A percentile compares a stretch with the other conserved stretches of the same genome.
These are phyloP conservation scores for Podila verticillata DNA, from an alignment of 192 early-diverging fungal species.

Conservation along the genomic window DNA sequence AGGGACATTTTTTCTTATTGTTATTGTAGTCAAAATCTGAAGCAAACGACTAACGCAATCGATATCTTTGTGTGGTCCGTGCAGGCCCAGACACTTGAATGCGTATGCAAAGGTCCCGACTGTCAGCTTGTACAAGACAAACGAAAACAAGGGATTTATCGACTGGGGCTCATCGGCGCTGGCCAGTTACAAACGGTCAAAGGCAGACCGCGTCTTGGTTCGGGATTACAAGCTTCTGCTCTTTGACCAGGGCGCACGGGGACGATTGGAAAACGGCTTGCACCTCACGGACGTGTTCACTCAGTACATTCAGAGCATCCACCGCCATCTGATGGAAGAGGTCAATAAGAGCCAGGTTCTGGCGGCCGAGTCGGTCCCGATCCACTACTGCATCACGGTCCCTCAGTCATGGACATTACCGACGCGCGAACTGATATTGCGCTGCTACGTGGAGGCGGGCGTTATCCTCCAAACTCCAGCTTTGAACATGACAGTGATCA, in stretches of 20 bases:
- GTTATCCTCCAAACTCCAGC: conserved; percentile 45
- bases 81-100: conserved; percentile 46
- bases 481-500: conserved; percentile 53
- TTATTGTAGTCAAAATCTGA: not conserved
- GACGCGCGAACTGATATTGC: conserved; percentile 34
- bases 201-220: conserved; percentile 26
- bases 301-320: conserved; percentile 35
- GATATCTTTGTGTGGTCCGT: too few species aligned
- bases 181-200: conserved; percentile 37
- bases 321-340: conserved; percentile 48
- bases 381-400: conserved; percentile 52
- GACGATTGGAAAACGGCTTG: conserved; percentile 33
- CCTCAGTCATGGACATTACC: conserved; percentile 47
- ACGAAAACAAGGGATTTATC: conserved; percentile 28
- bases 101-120: conserved; percentile 50
- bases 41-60: not conserved
- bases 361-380: conserved; percentile 44
- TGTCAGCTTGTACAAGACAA: conserved; percentile 46
- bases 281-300: conserved; percentile 48
- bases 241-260: conserved; percentile 43
- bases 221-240: conserved; percentile 41
- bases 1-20: not conserved
- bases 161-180: conserved; percentile 50
- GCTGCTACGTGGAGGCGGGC: conserved; percentile 48
- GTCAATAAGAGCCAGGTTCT: conserved; percentile 48